Base-by-base conservation (phyloP, 371 early-diverging fungal species). In the Amoeboaphelidium protococcarum region DNA sequence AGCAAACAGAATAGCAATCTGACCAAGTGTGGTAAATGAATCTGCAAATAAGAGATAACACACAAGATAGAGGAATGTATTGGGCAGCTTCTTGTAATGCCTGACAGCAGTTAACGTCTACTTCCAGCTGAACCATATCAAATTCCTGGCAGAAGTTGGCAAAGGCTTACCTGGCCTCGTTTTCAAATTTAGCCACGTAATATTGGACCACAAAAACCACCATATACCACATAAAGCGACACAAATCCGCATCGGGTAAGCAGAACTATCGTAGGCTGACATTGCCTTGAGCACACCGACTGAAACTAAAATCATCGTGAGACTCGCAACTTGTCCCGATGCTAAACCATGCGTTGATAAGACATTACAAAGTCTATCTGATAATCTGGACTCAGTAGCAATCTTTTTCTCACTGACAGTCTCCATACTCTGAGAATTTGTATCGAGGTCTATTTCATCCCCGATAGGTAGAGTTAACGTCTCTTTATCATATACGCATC, bases 121-220 rank as follows among this genome's bases (percentile, higher is more conserved):
- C 43, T 58, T 58, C 61, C 61, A 62, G 2, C 66, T 64, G 52
- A 59, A 71, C 0, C 58, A 41, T 41, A 67, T 44, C 23, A 57
- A 52, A 49, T 61, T 70, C 22, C 55, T 31, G 6, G 37, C 58
- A 19, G 62, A 58, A n/a, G 40, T 49, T 0, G 66, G 62, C 25
- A 77, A 51, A 3, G 72, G 73, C 2, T 66, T 64, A 13, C 74
- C 73, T 4, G 71, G 70, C 6, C 71, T 63, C 1, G 62, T 51
- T n/a, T 57, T 57, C 49, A 73, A 52, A 50, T 46, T 61, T 45
- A 54, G 54, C 31, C 52, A 25, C 3, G 60, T 49, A 25, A 62
- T 50, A 0, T 48, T 50, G 13, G 56, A 50, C 44, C 67, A 62
- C 0, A 52, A 23, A 24, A 64, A 55, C 66, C 66, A 68, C 71